These are phyloP conservation scores for Pythium phragmiticola DNA, from an alignment of 352 stramenopile species.

Conservation along the genomic window DNA sequence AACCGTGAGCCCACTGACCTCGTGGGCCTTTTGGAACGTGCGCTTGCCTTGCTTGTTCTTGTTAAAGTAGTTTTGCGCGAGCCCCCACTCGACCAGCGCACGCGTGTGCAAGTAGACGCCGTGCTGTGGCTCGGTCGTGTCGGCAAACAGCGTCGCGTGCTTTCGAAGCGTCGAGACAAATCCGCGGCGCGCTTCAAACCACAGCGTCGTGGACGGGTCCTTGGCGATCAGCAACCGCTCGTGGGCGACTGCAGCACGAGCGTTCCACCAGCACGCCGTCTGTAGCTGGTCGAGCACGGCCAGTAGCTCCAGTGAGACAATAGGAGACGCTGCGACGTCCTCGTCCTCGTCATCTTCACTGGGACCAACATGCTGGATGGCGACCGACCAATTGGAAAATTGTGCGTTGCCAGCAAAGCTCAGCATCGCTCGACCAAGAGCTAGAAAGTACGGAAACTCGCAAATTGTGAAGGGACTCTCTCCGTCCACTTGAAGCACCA, in stretches of 20 bases:
- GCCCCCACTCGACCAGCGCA: conserved; percentile 91
- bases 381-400: conserved; percentile 64
- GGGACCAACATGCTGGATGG: conserved; percentile 39
- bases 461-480: conserved; percentile 81
- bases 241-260: conserved; percentile 66
- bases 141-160: conserved; percentile 38
- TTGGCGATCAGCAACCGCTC: conserved; percentile 67
- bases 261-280: conserved; percentile 73
- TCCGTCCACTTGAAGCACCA: conserved; percentile 73
- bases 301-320: conserved; percentile 7
- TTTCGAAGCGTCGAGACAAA: conserved; percentile 46
- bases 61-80: conserved; percentile 92
- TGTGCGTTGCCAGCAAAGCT: conserved; percentile 59
- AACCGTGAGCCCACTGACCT: conserved; percentile 78
- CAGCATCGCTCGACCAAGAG: conserved; percentile 61
- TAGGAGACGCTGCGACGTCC: conserved; percentile 30
- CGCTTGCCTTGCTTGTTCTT: conserved; percentile 87
- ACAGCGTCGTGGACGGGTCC: conserved; percentile 69
- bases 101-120: conserved; percentile 61
- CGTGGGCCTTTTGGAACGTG: conserved; percentile 86
- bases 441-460: conserved; percentile 69
- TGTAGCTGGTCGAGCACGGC: conserved; percentile 34
- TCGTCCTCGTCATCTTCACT: conserved; percentile 44
- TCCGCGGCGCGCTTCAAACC: conserved; percentile 65
- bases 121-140: conserved; percentile 10